These are phyloP conservation scores for Pleurozium schreberi DNA, from an alignment of 225 moss, liverwort and hornwort genomes.

Conservation along the genomic window DNA sequence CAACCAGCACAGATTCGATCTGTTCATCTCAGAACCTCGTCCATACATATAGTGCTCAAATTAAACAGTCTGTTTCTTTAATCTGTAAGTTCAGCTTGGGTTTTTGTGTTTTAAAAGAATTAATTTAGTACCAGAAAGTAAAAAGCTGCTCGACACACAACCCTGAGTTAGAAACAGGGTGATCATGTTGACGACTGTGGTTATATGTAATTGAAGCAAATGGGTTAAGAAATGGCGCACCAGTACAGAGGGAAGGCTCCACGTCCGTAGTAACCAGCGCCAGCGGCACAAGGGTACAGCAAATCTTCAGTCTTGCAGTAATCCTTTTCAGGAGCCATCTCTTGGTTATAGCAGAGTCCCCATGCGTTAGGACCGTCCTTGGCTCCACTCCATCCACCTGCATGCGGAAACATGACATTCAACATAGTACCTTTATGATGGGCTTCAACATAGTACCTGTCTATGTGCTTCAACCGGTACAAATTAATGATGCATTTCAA, in stretches of 20 bases:
- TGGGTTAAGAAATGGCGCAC: background rate
- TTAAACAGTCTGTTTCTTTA: background rate
- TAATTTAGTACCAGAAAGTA: background rate
- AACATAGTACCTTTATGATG: background rate
- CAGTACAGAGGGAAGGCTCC: conserved; percentile 63
- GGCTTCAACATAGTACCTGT: background rate
- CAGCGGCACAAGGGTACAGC: conserved; percentile 54
- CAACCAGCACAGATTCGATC: background rate
- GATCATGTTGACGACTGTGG: background rate
- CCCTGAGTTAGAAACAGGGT: background rate
- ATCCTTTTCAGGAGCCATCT: conserved; percentile 49
- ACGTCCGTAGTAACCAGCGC: conserved; percentile 78
- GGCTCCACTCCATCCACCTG: conserved; percentile 79
- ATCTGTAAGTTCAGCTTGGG: background rate
- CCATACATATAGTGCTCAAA: too few species aligned
- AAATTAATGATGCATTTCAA: background rate
- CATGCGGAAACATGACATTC: conserved; percentile 22
- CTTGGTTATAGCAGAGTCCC: conserved; percentile 89
- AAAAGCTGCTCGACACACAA: background rate
- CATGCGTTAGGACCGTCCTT: conserved; percentile 58
- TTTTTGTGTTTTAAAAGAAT: background rate
- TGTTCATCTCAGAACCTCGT: background rate
- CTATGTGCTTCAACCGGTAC: background rate
- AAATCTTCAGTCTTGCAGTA: conserved; percentile 45
- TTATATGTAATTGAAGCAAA: background rate